These are phyloP conservation scores for Spergularia bocconei DNA, from an alignment of 148 eudicot species.

Conservation along the genomic window DNA sequence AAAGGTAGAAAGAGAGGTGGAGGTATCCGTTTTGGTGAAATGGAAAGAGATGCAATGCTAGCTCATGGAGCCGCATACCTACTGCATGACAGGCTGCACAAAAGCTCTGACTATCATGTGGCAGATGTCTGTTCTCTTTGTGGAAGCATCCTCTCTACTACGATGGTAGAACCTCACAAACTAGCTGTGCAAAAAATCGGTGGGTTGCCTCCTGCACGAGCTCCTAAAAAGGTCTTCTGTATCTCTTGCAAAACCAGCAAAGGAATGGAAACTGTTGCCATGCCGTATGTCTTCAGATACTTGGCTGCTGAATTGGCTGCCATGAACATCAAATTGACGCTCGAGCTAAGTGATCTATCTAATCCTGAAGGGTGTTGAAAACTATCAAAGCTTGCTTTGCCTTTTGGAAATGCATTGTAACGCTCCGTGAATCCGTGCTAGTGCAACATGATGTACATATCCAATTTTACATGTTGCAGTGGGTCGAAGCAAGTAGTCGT, in stretches of 20 bases:
- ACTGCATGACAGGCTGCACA: conserved; percentile 81
- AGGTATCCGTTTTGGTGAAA: conserved; percentile 94
- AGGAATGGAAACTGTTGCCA: conserved; percentile 94
- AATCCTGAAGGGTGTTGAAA: neutral
- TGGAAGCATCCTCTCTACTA: conserved; percentile 73
- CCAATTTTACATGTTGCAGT: neutral
- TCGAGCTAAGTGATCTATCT: conserved; percentile 52
- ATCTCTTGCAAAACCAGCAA: conserved; percentile 66
- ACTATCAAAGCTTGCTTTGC: neutral
- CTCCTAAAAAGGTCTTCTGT: conserved; percentile 67
- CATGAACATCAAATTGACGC: conserved; percentile 86
- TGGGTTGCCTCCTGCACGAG: conserved; percentile 57
- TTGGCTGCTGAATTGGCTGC: conserved; percentile 91
- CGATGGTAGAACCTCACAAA: conserved; percentile 47
- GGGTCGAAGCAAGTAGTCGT: too few species aligned
- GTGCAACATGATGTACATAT: neutral
- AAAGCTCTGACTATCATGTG: conserved; percentile 81
- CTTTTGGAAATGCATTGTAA: too few species aligned
- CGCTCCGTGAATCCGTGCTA: too few species aligned
- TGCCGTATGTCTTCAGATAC: conserved; percentile 88
- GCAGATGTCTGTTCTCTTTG: conserved; percentile 92
- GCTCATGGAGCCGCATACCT: conserved; percentile 95
- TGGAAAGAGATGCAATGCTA: conserved; percentile 92
- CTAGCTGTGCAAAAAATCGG: conserved; percentile 45
- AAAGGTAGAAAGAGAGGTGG: conserved; percentile 97